Percentiles rank a stretch among this genome's conserved stretches.
Conservation (phyloP, 2,329 filamentous ascomycete genomes). For the Biscogniauxia mediterranea region DNA sequence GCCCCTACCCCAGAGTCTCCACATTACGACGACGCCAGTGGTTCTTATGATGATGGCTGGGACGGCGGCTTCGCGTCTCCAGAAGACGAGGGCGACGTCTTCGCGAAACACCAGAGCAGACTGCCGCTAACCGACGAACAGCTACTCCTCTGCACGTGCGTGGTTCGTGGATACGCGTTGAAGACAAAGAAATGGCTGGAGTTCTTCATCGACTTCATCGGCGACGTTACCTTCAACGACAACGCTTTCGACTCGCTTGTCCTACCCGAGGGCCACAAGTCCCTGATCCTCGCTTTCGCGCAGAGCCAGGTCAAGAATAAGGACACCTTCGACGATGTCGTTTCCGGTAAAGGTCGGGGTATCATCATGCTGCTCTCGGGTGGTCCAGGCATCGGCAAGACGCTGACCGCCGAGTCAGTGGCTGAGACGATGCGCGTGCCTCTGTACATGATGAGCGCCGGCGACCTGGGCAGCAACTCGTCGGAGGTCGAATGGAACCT, state of each 20-base stretch:
- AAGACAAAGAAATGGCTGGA: not conserved
- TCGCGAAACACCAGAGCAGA: not conserved
- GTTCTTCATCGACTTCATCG: not conserved
- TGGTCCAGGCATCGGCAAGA: slow-evolving; percentile 20
- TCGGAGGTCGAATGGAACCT: slow-evolving; percentile 25
- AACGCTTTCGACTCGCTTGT: slow-evolving; percentile 5
- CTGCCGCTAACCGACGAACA: not conserved
- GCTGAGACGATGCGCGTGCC: slow-evolving; percentile 36
- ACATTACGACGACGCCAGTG: not conserved
- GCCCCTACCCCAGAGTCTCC: not conserved
- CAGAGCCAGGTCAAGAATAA: slow-evolving; percentile 10
- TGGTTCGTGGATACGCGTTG: not conserved
- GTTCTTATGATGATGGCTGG: not conserved
- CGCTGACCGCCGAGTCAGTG: slow-evolving; percentile 37
- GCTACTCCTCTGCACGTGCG: not conserved
- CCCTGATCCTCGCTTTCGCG: slow-evolving; percentile 11
- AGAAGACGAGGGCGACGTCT: not conserved
- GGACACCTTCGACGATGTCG: slow-evolving; percentile 17
- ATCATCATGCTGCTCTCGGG: slow-evolving; percentile 21
- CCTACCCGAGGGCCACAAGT: slow-evolving; percentile 8
- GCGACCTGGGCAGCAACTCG: slow-evolving; percentile 32
- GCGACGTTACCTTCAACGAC: not conserved
- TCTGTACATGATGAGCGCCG: slow-evolving; percentile 34
- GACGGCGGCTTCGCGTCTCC: not conserved
- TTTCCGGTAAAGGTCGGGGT: slow-evolving; percentile 20